phyloP scores from a whole-genome alignment of 768 basidiomycete genomes.

The Boletus speciosus region DNA sequence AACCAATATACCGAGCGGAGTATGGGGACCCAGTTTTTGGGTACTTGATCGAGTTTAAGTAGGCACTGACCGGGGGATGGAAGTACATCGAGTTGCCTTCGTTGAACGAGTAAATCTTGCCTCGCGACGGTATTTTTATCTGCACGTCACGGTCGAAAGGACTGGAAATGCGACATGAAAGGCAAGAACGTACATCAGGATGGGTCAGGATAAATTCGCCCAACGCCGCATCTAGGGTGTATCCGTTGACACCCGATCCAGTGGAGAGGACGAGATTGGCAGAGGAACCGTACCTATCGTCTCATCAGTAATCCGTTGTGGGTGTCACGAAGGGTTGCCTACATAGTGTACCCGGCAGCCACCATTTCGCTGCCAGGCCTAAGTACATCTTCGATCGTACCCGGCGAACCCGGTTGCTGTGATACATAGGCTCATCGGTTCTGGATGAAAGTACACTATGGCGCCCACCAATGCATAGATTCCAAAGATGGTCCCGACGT shows the following conservation, averaged over 20 bases:
- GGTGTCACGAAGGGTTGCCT: constrained; percentile 26
- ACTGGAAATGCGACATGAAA: neutral
- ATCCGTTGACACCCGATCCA: constrained; percentile 95
- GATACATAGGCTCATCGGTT: neutral
- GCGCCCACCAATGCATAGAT: constrained; percentile 83
- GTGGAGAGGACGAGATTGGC: constrained; percentile 95
- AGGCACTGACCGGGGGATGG: constrained; percentile 72
- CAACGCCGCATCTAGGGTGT: constrained; percentile 91
- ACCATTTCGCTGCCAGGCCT: constrained; percentile 96
- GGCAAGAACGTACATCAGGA: constrained; percentile 65
- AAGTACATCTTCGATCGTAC: constrained; percentile 84
- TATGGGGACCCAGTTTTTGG: constrained; percentile 78
- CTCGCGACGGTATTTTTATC: constrained; percentile 91
- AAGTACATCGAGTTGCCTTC: constrained; percentile 98
- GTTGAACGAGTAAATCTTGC: constrained; percentile 99
- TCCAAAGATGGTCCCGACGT: constrained; percentile 97
- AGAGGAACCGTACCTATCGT: constrained; percentile 80
- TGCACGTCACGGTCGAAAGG: constrained; percentile 25
- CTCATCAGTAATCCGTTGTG: constrained; percentile 8
- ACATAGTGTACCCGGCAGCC: constrained; percentile 97
- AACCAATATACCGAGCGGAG: constrained; percentile 91
- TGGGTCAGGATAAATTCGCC: constrained; percentile 99
- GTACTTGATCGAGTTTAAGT: constrained; percentile 90
- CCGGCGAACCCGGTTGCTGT: constrained; percentile 72
- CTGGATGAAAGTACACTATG: neutral